phyloP scores from a whole-genome alignment of 2,329 filamentous ascomycete genomes.

The Coniochaeta ligniaria region DNA sequence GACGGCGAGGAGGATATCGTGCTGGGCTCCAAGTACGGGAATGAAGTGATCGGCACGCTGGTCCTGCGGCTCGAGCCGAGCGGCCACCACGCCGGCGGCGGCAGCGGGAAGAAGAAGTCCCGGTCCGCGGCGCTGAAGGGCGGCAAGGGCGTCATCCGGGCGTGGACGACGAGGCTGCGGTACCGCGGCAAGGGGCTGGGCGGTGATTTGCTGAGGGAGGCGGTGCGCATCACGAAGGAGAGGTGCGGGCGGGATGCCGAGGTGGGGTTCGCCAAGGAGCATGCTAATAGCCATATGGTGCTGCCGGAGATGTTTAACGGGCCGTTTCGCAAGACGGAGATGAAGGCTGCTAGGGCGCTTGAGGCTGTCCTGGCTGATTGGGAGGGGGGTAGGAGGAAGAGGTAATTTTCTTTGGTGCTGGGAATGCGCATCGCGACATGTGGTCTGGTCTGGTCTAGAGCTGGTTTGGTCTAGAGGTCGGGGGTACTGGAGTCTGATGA shows the following conservation, averaged over 20 bases:
- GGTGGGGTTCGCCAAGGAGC: conserved; percentile 66
- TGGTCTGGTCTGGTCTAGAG: background rate
- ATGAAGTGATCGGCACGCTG: conserved; percentile 62
- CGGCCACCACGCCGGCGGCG: conserved; percentile 4
- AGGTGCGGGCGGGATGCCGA: conserved; percentile 60
- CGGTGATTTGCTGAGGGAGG: conserved; percentile 63
- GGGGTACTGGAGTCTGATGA: background rate
- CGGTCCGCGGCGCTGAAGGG: conserved; percentile 27
- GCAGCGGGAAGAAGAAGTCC: conserved; percentile 8
- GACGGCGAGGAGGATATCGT: conserved; percentile 45
- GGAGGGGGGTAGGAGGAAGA: conserved; percentile 39
- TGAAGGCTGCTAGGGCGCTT: conserved; percentile 45
- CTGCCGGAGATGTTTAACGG: conserved; percentile 57
- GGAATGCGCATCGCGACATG: background rate
- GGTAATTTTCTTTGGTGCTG: conserved; percentile 16
- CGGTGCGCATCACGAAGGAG: conserved; percentile 59
- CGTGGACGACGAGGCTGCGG: conserved; percentile 69
- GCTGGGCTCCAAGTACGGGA: conserved; percentile 60
- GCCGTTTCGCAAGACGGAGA: conserved; percentile 51
- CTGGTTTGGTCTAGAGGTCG: background rate
- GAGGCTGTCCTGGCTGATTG: conserved; percentile 42
- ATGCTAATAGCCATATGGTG: conserved; percentile 65
- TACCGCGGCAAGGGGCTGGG: conserved; percentile 70
- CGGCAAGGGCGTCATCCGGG: conserved; percentile 65
- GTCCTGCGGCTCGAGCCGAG: conserved; percentile 55